phyloP scores from a whole-genome alignment of 139 green algal genomes.

The Auxenochlorella pyrenoidosa region DNA sequence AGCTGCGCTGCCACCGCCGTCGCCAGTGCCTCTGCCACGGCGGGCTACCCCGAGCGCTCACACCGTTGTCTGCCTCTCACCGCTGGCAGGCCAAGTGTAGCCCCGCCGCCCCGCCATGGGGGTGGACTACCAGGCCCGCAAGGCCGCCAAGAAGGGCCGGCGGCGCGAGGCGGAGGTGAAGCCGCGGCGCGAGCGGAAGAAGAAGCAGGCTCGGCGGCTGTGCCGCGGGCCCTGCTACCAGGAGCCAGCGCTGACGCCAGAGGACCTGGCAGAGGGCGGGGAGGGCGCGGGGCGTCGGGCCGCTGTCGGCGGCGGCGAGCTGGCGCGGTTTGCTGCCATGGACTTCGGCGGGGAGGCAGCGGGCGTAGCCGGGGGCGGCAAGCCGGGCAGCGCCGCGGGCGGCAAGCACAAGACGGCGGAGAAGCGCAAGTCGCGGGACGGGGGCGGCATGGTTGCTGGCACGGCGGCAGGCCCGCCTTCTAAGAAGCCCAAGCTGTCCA shows the following conservation, averaged over 20 bases:
- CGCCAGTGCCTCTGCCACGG: background rate
- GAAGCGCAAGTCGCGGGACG: conserved; percentile 5
- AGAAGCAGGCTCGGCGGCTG: conserved; percentile 52
- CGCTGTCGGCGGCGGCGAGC: background rate
- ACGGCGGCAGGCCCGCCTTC: background rate
- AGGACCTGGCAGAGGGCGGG: conserved; percentile 43
- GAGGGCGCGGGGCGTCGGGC: background rate
- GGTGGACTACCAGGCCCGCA: conserved; percentile 68
- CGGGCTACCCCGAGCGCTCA: no score
- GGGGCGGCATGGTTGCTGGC: background rate
- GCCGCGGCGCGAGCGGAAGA: conserved; percentile 37
- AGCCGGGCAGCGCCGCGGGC: background rate
- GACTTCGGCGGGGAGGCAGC: background rate
- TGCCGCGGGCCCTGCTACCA: conserved; percentile 55
- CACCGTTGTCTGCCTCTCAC: no score
- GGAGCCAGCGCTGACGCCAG: conserved; percentile 48
- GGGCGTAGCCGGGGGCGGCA: background rate
- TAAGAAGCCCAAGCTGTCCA: conserved; percentile 44
- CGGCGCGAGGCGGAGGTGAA: conserved; percentile 46
- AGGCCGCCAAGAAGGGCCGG: conserved; percentile 67
- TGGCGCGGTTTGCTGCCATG: background rate
- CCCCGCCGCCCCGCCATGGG: conserved; percentile 52
- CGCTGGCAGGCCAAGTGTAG: no score
- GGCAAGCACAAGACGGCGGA: conserved; percentile 2
- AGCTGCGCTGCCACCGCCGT: no score